Percentiles rank a stretch among this genome's conserved stretches.
Conservation (phyloP, 1,284 basidiomycete genomes). For the Ustilago tritici region DNA sequence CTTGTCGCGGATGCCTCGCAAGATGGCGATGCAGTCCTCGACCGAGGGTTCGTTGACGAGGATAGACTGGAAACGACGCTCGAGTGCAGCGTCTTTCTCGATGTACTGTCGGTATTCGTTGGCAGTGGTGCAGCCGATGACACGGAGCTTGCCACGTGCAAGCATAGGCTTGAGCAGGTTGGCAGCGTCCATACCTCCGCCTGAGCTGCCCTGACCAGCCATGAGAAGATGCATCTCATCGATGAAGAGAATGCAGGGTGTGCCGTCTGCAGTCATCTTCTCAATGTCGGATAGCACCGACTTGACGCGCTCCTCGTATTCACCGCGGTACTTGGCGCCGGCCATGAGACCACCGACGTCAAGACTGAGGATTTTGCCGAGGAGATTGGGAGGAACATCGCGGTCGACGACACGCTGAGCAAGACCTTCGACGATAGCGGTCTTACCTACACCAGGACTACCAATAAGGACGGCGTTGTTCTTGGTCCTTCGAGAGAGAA, state of each 20-base stretch:
- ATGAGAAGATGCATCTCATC: conserved; percentile 77
- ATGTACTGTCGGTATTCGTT: conserved; percentile 95
- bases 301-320: conserved; percentile 98
- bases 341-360: conserved; percentile 97
- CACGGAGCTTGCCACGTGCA: conserved; percentile 86
- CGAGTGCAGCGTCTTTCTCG: conserved; percentile 87
- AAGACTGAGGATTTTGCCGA: conserved; percentile 81
- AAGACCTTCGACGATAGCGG: conserved; percentile 90
- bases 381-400: conserved; percentile 89
- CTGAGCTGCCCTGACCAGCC: conserved; percentile 62
- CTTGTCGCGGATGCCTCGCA: conserved; percentile 88
- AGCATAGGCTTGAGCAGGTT: conserved; percentile 70
- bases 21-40: conserved; percentile 89
- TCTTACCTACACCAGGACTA: conserved; percentile 70
- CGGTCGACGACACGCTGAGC: conserved; percentile 95
- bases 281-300: conserved; percentile 90
- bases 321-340: conserved; percentile 94
- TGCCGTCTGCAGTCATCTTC: conserved; percentile 85
- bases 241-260: conserved; percentile 90
- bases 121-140: conserved; percentile 93
- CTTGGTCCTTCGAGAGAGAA: conserved; percentile 76
- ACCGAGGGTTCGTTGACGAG: conserved; percentile 92
- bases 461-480: conserved; percentile 94
- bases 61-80: conserved; percentile 91
- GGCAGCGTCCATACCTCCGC: conserved; percentile 66